phyloP scores from a whole-genome alignment of 371 early-diverging fungal species.

The Mortierella sp. region DNA sequence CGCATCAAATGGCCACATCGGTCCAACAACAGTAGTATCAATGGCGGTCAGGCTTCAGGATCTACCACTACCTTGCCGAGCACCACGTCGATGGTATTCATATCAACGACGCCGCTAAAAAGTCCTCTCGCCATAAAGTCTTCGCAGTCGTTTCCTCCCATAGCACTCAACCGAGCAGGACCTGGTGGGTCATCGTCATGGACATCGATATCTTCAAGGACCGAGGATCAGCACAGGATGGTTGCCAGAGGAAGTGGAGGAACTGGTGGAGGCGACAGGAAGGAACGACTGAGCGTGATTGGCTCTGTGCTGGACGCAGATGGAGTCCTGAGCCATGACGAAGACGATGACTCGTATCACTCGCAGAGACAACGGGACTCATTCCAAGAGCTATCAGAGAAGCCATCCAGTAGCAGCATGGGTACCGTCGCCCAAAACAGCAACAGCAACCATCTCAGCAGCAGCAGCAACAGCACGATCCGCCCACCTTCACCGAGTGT shows the following conservation, averaged over 20 bases:
- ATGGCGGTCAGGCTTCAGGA: background rate
- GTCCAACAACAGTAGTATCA: slow-evolving; percentile 48
- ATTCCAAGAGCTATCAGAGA: background rate
- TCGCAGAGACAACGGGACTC: background rate
- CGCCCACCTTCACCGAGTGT: background rate
- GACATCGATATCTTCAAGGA: background rate
- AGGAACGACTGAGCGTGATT: background rate
- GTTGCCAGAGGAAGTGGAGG: background rate
- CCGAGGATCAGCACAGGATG: background rate
- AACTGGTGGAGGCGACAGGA: background rate
- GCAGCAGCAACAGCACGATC: background rate
- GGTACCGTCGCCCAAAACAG: background rate
- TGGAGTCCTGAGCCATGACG: background rate
- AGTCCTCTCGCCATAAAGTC: slow-evolving; percentile 7
- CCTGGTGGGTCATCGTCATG: background rate
- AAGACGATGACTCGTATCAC: background rate
- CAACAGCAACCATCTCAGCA: background rate
- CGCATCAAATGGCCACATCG: slow-evolving; percentile 44
- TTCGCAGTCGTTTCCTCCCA: background rate
- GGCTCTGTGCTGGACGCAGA: background rate
- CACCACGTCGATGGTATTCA: background rate
- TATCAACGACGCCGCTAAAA: background rate
- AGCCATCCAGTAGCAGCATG: background rate
- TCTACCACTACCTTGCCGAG: background rate
- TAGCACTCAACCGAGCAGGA: background rate